Evolutionary conservation across 176 grass and related monocot species (phyloP), one percentile per base, ranked within the genome.

Genomic region (Canna indica): DNA sequence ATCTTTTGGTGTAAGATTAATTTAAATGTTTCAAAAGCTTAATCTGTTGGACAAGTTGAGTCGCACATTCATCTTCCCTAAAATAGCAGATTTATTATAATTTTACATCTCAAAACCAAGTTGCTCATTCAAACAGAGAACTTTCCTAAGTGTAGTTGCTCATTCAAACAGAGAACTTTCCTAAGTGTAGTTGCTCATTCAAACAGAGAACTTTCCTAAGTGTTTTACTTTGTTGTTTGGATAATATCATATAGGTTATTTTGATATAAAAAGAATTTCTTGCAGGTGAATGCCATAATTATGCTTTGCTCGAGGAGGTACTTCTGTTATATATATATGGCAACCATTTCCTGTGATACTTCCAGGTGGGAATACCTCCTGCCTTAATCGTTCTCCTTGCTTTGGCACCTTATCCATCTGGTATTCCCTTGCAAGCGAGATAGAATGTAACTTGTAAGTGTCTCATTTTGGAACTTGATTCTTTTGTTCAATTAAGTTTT

Each of bases 381-480:
- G 11, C 24, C 56, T n/a, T 29, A 62, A 16, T n/a, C 6, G 20
- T 62, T 62, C 29, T 61, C 26, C 13, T 63, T 63, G 28, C 50
- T 54, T 54, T 54, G 18, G 59, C 5, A 34, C 17, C 30, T 33
- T 63, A 20, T 30, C 33, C 29, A 33, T 13, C 26, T 63, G 15
- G 11, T 33, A 34, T 34, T 63, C 59, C 59, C 26, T 63, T 63
- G 28, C 59, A 63, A 34, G 3, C 5, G 14, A n/a, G 15, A 34
- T 32, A 25, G 29, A 33, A 61, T 61, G 58, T 32, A 63, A 63
- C 1, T 63, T 61, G 58, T 32, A 63, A 63, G 6, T 63, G 33
- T 63, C 59, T 63, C 29, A 20, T 63, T 63, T 32, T 63, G 59
- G 30, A 63, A 63, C 59, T 63, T 34, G 30, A 63, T 34, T 63